Evolutionary conservation across 768 basidiomycete genomes (phyloP), one percentile per base, ranked within the genome.

Genomic region (Trametes gibbosa): DNA sequence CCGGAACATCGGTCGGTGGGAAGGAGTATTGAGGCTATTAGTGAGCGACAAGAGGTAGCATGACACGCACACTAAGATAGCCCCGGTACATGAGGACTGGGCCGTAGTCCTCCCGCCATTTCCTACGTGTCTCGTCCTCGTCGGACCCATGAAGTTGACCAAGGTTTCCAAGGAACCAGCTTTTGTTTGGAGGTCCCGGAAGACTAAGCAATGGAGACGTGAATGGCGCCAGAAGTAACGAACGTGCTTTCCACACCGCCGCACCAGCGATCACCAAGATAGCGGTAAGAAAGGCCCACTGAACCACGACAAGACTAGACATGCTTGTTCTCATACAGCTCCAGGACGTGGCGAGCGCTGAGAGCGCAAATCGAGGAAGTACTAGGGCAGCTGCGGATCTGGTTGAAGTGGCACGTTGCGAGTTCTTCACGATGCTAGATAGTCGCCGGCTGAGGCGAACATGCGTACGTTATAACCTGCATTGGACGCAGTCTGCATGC

Each of bases 81-180:
- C 56, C 56, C 34, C 50, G 45, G 42, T 51, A 46, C 42, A 37
- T 45, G 3, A 58, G 2, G n/a, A 46, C 43, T 1, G 23, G 50
- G 19, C 56, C 56, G n/a, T 51, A 52, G 14, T 35, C 13, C 2
- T 58, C 43, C 7, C 37, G 2, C 56, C 56, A 58, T 9, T 46
- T 21, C 25, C 45, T 50, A 34, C 23, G 35, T 16, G 34, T 39
- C 6, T 17, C 5, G 12, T 50, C 41, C 29, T 46, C 24, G n/a
- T 51, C 49, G 34, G 56, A 58, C 5, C 45, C 34, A 34, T 19
- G 50, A 1, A 34, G 40, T 25, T 58, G 37, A 12, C 45, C 39
- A 14, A 51, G 19, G 25, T 51, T 51, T 13, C 56, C 56, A 10
- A 43, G 32, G 34, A 58, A 46, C 56, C 50, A 52, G 50, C 56